A percentile compares a stretch with the other conserved stretches of the same genome.
Conservation (phyloP, 2,329 filamentous ascomycete species). For the Cladorrhinum sp. region DNA sequence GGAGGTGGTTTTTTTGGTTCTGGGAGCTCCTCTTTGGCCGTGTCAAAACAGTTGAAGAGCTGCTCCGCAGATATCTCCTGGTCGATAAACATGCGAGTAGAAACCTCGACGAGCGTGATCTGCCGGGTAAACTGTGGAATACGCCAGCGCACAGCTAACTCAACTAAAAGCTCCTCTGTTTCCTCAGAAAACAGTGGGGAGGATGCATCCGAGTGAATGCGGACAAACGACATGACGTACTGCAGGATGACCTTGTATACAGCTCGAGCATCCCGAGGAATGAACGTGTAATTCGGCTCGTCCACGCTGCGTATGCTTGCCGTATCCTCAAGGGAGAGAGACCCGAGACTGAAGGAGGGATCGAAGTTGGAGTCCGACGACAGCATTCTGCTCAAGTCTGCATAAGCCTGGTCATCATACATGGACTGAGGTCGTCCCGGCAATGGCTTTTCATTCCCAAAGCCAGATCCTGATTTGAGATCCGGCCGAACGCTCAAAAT, state of each 20-base stretch:
- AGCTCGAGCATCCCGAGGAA: constrained; percentile 76
- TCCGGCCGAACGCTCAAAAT: constrained; percentile 84
- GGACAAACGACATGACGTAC: constrained; percentile 67
- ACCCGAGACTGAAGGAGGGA: constrained; percentile 64
- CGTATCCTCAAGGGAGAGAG: constrained; percentile 60
- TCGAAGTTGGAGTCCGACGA: constrained; percentile 53
- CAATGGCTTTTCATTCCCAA: constrained; percentile 55
- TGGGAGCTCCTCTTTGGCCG: constrained; percentile 68
- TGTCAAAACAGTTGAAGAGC: constrained; percentile 78
- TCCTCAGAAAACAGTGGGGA: constrained; percentile 66
- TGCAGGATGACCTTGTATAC: constrained; percentile 82
- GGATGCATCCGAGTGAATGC: constrained; percentile 52
- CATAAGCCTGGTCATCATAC: constrained; percentile 51
- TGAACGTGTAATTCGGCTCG: constrained; percentile 77
- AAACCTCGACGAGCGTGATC: constrained; percentile 79
- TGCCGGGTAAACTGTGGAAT: constrained; percentile 78
- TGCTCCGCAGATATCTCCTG: constrained; percentile 78
- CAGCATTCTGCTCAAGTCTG: constrained; percentile 52
- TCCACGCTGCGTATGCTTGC: constrained; percentile 54
- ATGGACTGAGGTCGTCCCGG: constrained; percentile 51
- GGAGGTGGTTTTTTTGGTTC: constrained; percentile 63
- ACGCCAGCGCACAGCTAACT: constrained; percentile 85
- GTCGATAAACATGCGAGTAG: constrained; percentile 79
- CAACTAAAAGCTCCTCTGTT: constrained; percentile 78
- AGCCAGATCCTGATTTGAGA: constrained; percentile 71